These are phyloP conservation scores for Eucalyptus lansdowneana DNA, from an alignment of 345 rosid genomes.

Conservation along the genomic window DNA sequence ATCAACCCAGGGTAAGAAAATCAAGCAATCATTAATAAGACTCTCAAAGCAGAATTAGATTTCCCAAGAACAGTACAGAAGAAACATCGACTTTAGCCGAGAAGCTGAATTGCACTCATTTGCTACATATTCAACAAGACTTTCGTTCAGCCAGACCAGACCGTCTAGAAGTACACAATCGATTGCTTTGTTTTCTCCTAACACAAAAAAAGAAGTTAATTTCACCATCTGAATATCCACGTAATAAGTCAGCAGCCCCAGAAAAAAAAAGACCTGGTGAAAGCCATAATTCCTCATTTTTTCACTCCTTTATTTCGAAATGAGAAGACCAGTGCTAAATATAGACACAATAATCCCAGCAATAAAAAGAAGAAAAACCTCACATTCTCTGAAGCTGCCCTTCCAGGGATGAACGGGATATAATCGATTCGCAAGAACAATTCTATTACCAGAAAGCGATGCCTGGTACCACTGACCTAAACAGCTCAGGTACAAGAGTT, in stretches of 20 bases:
- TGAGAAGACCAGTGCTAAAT: not conserved
- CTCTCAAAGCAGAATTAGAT: not conserved
- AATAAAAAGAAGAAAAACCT: not conserved
- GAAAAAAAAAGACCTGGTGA: not conserved
- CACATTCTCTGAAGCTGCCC: not conserved
- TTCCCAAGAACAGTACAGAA: not conserved
- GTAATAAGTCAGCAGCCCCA: not conserved
- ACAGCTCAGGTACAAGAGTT: not conserved
- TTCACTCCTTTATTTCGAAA: not conserved
- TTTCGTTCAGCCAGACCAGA: not conserved
- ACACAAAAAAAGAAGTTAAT: not conserved
- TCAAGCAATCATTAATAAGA: not conserved
- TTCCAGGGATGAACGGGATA: not conserved
- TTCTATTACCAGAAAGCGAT: not conserved
- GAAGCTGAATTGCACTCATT: not conserved
- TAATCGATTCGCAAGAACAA: not conserved
- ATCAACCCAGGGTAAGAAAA: not conserved
- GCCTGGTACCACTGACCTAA: not conserved
- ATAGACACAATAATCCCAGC: not conserved
- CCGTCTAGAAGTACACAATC: not conserved
- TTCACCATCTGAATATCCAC: not conserved
- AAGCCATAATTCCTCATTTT: not conserved
- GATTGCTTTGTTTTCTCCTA: not conserved
- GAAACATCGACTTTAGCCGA: not conserved
- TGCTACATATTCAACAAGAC: not conserved